These are phyloP conservation scores for Puccinia horiana DNA, from an alignment of 1,284 basidiomycete species.

Conservation along the genomic window DNA sequence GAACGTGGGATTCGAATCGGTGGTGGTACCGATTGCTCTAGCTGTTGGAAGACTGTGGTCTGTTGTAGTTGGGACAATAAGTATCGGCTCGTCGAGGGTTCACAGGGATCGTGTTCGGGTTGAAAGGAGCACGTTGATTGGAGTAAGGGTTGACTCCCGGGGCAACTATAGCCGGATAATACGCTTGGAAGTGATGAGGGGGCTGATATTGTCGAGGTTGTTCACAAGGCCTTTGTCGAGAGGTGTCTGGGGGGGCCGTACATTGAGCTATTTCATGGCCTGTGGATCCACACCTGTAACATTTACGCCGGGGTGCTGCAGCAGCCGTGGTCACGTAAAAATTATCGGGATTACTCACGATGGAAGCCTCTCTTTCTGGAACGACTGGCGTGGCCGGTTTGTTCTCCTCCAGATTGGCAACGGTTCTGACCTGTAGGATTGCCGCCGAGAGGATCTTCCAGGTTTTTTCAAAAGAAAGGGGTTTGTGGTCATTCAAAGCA, in stretches of 20 bases:
- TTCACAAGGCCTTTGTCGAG: too few species aligned
- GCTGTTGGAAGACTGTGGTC: not conserved
- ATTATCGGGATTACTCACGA: not conserved
- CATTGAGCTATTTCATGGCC: too few species aligned
- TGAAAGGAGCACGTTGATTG: too few species aligned
- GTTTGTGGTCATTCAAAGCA: not conserved
- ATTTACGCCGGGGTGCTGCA: too few species aligned
- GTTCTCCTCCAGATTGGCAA: not conserved
- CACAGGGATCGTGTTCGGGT: too few species aligned
- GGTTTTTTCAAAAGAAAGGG: not conserved
- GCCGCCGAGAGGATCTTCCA: not conserved
- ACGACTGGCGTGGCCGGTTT: not conserved
- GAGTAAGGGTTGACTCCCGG: too few species aligned
- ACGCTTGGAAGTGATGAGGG: too few species aligned
- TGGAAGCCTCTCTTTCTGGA: not conserved
- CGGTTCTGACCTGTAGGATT: not conserved
- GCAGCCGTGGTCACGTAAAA: not conserved
- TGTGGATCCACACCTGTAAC: too few species aligned
- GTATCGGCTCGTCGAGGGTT: not conserved
- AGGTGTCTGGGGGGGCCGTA: too few species aligned
- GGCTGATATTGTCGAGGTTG: too few species aligned
- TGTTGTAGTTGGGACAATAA: not conserved
- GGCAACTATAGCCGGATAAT: too few species aligned
- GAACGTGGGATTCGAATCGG: not conserved
- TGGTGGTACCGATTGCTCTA: not conserved